phyloP scores from a whole-genome alignment of 2,329 filamentous ascomycete genomes.

The Beauveria bassiana region DNA sequence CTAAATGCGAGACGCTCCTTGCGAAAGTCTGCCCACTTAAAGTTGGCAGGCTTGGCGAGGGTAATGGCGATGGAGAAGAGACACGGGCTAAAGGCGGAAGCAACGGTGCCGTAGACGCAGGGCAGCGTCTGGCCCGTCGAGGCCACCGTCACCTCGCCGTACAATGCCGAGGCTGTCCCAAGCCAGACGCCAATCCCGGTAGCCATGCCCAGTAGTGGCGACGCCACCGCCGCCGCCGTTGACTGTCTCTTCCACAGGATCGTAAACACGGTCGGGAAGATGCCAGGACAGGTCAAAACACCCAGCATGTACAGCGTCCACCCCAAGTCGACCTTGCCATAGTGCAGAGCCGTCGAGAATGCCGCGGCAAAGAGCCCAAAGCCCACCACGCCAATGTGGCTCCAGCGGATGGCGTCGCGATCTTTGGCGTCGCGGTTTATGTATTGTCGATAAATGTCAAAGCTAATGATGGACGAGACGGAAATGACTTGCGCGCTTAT shows the following conservation, averaged over 20 bases:
- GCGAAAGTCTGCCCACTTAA: conserved; percentile 31
- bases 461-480: conserved; percentile 45
- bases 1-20: conserved; percentile 33
- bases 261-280: conserved; percentile 45
- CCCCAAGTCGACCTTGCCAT: conserved; percentile 44
- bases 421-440: conserved; percentile 38
- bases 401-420: conserved; percentile 41
- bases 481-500: conserved; percentile 45
- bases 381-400: conserved; percentile 44
- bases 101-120: conserved; percentile 45
- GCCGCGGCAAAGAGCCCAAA: conserved; percentile 43
- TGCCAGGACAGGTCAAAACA: conserved; percentile 44
- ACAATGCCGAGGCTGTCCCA: conserved; percentile 35
- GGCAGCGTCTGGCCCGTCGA: conserved; percentile 42
- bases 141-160: conserved; percentile 38
- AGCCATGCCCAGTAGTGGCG: conserved; percentile 40
- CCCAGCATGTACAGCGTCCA: conserved; percentile 50
- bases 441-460: conserved; percentile 45
- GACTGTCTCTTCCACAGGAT: conserved; percentile 45
- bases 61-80: conserved; percentile 41
- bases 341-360: conserved; percentile 45
- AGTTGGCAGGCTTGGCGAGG: conserved; percentile 33
- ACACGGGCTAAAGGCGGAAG: conserved; percentile 34
- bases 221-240: conserved; percentile 39
- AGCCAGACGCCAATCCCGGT: conserved; percentile 48